phyloP scores from a whole-genome alignment of 345 rosid genomes.

The Zanthoxylum bungeanum region DNA sequence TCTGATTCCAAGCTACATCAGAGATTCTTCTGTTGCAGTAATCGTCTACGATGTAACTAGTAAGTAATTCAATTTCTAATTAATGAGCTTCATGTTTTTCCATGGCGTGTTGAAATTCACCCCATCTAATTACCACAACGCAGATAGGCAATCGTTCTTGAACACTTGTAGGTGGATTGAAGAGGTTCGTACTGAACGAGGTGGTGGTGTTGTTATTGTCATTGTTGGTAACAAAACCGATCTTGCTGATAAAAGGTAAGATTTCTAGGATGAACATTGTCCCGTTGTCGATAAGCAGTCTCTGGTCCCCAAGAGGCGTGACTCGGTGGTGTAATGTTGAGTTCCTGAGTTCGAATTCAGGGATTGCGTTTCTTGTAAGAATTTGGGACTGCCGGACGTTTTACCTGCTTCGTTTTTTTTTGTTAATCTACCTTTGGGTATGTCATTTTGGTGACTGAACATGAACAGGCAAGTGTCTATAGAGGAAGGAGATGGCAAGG shows the following conservation, averaged over 20 bases:
- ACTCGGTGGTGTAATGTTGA: too few relatives aligned
- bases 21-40: conserved; percentile 96
- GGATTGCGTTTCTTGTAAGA: too few relatives aligned
- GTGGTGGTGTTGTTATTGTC: conserved; percentile 84
- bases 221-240: conserved; percentile 93
- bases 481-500: conserved; percentile 90
- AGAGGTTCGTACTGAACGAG: conserved; percentile 85
- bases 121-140: conserved; percentile 16
- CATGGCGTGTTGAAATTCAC: background rate
- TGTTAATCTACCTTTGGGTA: background rate
- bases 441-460: conserved; percentile 18
- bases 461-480: conserved; percentile 88
- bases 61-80: conserved; percentile 20
- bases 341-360: too few relatives aligned
- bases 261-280: background rate
- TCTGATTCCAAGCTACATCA: conserved; percentile 89
- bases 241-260: conserved; percentile 77
- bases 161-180: conserved; percentile 94
- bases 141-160: conserved; percentile 87
- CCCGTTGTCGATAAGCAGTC: too few relatives aligned
- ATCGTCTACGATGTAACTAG: conserved; percentile 93
- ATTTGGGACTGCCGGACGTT: too few relatives aligned
- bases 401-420: too few relatives aligned
- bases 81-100: too few relatives aligned
- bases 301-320: too few relatives aligned